Evolutionary conservation across 2,329 filamentous ascomycete species (phyloP).

Genomic region (Acrocalymma vagum): DNA sequence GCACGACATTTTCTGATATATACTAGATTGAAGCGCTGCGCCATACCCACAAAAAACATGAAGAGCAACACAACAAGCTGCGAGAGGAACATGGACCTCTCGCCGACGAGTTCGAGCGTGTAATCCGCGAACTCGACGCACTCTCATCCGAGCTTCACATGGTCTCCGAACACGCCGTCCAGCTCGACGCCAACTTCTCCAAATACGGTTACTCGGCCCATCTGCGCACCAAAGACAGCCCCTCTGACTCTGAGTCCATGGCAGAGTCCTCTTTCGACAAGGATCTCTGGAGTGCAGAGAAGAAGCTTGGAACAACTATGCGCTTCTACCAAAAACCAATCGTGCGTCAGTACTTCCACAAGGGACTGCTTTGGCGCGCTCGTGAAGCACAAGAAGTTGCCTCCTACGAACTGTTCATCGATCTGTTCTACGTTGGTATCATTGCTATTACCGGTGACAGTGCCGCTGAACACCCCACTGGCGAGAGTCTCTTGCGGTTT

Average conservation of each 20-base stretch:
- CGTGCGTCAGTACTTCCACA: slow-evolving; percentile 72
- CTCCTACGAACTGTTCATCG: slow-evolving; percentile 71
- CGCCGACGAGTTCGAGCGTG: slow-evolving; percentile 65
- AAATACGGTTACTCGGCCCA: slow-evolving; percentile 70
- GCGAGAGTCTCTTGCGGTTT: slow-evolving; percentile 66
- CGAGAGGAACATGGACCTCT: slow-evolving; percentile 59
- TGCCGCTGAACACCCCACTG: slow-evolving; percentile 64
- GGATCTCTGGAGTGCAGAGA: slow-evolving; percentile 46
- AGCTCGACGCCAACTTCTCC: slow-evolving; percentile 68
- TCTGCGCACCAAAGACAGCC: slow-evolving; percentile 52
- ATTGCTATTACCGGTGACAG: slow-evolving; percentile 70
- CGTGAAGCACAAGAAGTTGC: slow-evolving; percentile 67
- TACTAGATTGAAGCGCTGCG: slow-evolving; percentile 56
- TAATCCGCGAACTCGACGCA: slow-evolving; percentile 61
- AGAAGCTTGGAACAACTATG: slow-evolving; percentile 55
- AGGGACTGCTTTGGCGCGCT: slow-evolving; percentile 70
- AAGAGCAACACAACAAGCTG: slow-evolving; percentile 56
- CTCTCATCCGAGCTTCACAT: slow-evolving; percentile 64
- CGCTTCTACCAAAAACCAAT: slow-evolving; percentile 68
- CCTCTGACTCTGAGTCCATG: slow-evolving; percentile 13
- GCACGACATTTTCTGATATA: slow-evolving; percentile 4
- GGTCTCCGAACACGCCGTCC: slow-evolving; percentile 62
- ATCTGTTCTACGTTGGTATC: slow-evolving; percentile 71
- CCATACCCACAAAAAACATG: slow-evolving; percentile 63
- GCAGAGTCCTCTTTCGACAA: slow-evolving; percentile 38